A percentile compares a stretch with the other conserved stretches of the same genome.
These are phyloP conservation scores for Scheffersomyces titani DNA, from an alignment of 1,139 yeast species.

Conservation along the genomic window DNA sequence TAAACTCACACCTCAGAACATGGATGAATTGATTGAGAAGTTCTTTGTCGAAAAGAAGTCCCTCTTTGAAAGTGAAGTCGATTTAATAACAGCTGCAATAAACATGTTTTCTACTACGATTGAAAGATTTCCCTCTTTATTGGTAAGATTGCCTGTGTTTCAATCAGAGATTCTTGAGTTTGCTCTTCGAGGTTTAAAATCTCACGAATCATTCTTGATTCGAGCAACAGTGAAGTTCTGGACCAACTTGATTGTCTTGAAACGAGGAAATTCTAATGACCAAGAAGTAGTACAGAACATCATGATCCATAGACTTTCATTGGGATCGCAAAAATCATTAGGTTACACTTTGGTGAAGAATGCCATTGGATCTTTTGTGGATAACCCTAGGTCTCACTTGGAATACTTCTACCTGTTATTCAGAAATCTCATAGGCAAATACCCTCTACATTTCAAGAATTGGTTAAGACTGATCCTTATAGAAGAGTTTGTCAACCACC, in stretches of 20 bases:
- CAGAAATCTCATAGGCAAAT: slow-evolving; percentile 53
- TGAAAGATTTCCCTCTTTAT: slow-evolving; percentile 51
- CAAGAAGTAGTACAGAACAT: slow-evolving; percentile 35
- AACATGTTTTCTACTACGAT: slow-evolving; percentile 47
- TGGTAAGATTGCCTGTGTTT: slow-evolving; percentile 38
- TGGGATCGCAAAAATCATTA: slow-evolving; percentile 20
- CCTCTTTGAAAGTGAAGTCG: slow-evolving; percentile 52
- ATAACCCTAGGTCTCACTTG: slow-evolving; percentile 61
- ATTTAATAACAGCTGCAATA: slow-evolving; percentile 48
- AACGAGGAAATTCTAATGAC: slow-evolving; percentile 53
- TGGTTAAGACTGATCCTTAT: slow-evolving; percentile 45
- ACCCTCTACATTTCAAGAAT: slow-evolving; percentile 45
- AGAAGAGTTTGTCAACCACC: slow-evolving; percentile 22
- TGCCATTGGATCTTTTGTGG: slow-evolving; percentile 37
- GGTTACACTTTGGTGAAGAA: slow-evolving; percentile 37
- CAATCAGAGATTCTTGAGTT: slow-evolving; percentile 39
- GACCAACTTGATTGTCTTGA: slow-evolving; percentile 55
- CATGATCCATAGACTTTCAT: slow-evolving; percentile 20
- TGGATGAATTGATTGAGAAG: slow-evolving; percentile 25
- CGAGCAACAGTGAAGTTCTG: slow-evolving; percentile 67
- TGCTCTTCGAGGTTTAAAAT: slow-evolving; percentile 46
- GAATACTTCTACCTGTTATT: slow-evolving; percentile 59
- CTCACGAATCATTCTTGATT: slow-evolving; percentile 66
- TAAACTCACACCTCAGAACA: slow-evolving; percentile 27
- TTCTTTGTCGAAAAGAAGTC: slow-evolving; percentile 33